Conservation (phyloP, 1,139 yeast species). For the Magnusiomyces ingens region DNA sequence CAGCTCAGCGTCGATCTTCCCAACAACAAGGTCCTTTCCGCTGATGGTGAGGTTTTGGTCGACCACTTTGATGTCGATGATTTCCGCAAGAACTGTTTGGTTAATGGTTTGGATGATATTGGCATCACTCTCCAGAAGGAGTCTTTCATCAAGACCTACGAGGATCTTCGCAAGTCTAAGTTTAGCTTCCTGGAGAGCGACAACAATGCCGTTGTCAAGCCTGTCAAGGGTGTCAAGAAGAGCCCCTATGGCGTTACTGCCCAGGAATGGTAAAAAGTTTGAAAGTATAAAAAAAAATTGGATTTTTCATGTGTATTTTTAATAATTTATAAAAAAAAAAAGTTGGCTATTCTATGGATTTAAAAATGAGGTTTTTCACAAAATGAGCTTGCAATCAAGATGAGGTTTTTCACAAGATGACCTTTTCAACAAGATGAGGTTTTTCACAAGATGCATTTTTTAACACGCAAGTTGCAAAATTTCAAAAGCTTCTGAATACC, state of each 20-base stretch:
- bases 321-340: background rate
- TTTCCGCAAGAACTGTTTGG: constrained; percentile 89
- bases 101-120: constrained; percentile 93
- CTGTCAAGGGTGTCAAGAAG: constrained; percentile 64
- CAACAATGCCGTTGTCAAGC: constrained; percentile 47
- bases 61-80: constrained; percentile 80
- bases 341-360: background rate
- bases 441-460: no score
- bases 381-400: no score
- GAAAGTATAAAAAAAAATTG: background rate
- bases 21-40: constrained; percentile 69
- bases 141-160: constrained; percentile 63
- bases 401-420: no score
- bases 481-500: no score
- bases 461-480: no score
- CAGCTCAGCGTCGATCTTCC: constrained; percentile 76
- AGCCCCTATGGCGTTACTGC: constrained; percentile 61
- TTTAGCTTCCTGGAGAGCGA: constrained; percentile 93
- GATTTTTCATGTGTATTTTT: background rate
- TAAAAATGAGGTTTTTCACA: no score
- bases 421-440: no score
- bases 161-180: constrained; percentile 62
- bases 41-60: constrained; percentile 64
- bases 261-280: constrained; percentile 59
- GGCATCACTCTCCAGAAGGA: constrained; percentile 93